Percentiles rank a stretch among this genome's conserved stretches.
Evolutionary conservation across 2,329 filamentous ascomycete genomes (phyloP).

Genomic region (Colletotrichum liriopes): DNA sequence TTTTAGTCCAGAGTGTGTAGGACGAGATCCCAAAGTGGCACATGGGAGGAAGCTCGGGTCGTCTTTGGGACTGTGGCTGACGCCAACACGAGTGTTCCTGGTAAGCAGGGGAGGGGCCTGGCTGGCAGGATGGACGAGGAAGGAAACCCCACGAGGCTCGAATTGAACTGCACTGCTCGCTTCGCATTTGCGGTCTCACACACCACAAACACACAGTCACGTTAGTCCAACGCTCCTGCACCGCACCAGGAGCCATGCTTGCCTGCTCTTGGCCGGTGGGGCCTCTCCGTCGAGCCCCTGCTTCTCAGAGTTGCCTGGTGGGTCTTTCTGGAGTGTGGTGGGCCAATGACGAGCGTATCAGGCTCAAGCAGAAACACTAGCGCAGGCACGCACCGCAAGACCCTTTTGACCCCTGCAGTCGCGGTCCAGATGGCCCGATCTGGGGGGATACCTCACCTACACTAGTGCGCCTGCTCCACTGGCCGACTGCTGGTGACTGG

Average conservation of each 20-base stretch:
- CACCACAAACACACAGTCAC: not conserved
- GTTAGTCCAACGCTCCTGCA: conserved; percentile 30
- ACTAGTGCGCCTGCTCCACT: not conserved
- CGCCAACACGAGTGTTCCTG: conserved; percentile 23
- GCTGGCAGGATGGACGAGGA: not conserved
- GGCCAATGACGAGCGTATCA: conserved; percentile 17
- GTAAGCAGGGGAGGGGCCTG: not conserved
- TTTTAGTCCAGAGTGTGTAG: not conserved
- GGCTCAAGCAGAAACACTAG: conserved; percentile 45
- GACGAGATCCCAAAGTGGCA: conserved; percentile 24
- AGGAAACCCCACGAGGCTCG: no score
- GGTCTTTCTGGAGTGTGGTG: not conserved
- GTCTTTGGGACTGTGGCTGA: conserved; percentile 19
- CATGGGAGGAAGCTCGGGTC: conserved; percentile 23
- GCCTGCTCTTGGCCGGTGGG: conserved; percentile 6
- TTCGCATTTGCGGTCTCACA: conserved; percentile 13
- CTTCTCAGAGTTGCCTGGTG: not conserved
- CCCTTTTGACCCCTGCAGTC: conserved; percentile 27
- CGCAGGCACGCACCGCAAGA: conserved; percentile 39
- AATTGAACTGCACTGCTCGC: conserved; percentile 11
- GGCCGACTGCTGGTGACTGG: conserved; percentile 1
- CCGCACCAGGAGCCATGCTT: conserved; percentile 13
- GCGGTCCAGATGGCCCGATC: conserved; percentile 40
- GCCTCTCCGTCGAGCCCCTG: conserved; percentile 24
- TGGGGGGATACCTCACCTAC: conserved; percentile 19